phyloP scores from a whole-genome alignment of 2,329 filamentous ascomycete genomes.

The Talaromyces sp. region DNA sequence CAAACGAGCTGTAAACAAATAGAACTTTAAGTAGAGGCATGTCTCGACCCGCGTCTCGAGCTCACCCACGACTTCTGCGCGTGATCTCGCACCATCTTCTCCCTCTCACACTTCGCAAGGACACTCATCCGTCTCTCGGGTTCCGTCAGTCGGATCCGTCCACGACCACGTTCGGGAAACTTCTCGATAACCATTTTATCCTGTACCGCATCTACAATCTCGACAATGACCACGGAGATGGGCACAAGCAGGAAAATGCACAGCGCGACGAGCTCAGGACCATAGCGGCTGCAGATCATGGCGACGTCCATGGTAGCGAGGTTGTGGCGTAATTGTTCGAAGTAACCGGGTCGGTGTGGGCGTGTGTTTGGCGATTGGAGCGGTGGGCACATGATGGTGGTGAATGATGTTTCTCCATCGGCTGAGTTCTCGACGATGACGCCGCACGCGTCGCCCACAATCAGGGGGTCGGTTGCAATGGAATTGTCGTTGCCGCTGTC shows the following conservation, averaged over 20 bases:
- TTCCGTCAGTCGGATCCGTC: constrained; percentile 21
- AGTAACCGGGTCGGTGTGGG: not conserved
- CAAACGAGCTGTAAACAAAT: not conserved
- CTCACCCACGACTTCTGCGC: constrained; percentile 12
- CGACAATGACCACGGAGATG: constrained; percentile 22
- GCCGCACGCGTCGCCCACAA: not conserved
- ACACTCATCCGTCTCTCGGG: constrained; percentile 22
- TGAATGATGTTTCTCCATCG: not conserved
- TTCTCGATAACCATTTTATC: constrained; percentile 19
- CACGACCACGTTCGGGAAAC: constrained; percentile 22
- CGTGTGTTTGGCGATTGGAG: not conserved
- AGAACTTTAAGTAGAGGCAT: not conserved
- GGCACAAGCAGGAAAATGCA: constrained; percentile 25
- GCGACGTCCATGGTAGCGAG: constrained; percentile 12
- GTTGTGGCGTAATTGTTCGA: not conserved
- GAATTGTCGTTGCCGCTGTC: constrained; percentile 1
- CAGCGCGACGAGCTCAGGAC: constrained; percentile 23
- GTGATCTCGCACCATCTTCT: constrained; percentile 19
- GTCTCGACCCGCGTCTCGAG: constrained; percentile 8
- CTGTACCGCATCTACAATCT: constrained; percentile 19
- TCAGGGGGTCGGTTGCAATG: not conserved
- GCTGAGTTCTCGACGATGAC: not conserved
- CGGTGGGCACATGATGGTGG: not conserved
- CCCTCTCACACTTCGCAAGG: constrained; percentile 21
- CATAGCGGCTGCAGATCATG: constrained; percentile 14